phyloP scores from a whole-genome alignment of 768 basidiomycete species.

The Rhodotorula toruloides region DNA sequence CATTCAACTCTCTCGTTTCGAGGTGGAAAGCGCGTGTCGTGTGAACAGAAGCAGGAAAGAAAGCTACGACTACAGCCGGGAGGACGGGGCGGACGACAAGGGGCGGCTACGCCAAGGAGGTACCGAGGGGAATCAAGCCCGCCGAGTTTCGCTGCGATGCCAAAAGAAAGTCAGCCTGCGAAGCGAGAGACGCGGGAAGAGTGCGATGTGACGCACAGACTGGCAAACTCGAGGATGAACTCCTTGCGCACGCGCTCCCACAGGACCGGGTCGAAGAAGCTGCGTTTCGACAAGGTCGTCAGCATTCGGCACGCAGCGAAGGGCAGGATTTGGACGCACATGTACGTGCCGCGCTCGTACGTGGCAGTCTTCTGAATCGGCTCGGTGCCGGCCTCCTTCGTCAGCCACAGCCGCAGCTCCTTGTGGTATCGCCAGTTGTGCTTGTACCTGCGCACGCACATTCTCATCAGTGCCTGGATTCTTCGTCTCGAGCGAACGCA shows the following conservation, averaged over 20 bases:
- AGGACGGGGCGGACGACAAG: too few relatives aligned
- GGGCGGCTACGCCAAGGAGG: too few relatives aligned
- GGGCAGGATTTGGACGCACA: constrained; percentile 60
- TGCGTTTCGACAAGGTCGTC: background rate
- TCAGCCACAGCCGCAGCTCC: constrained; percentile 77
- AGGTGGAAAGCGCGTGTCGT: too few relatives aligned
- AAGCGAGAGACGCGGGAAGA: background rate
- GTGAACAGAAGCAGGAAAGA: too few relatives aligned
- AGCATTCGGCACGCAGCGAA: background rate
- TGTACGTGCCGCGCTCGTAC: constrained; percentile 82
- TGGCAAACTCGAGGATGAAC: constrained; percentile 31
- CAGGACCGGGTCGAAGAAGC: constrained; percentile 39
- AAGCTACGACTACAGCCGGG: too few relatives aligned
- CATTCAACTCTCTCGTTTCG: too few relatives aligned
- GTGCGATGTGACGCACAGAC: background rate
- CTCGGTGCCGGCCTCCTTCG: constrained; percentile 73
- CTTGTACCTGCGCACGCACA: constrained; percentile 68
- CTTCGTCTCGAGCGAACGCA: constrained; percentile 45
- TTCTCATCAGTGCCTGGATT: constrained; percentile 3
- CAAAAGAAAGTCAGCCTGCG: background rate
- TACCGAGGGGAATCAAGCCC: too few relatives aligned
- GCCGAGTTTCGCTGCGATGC: background rate
- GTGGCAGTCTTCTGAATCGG: constrained; percentile 48
- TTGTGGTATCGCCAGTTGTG: constrained; percentile 97
- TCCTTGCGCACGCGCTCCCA: constrained; percentile 39